Conservation (phyloP, 495 filamentous ascomycete genomes). For the Xanthoparmelia taractica region DNA sequence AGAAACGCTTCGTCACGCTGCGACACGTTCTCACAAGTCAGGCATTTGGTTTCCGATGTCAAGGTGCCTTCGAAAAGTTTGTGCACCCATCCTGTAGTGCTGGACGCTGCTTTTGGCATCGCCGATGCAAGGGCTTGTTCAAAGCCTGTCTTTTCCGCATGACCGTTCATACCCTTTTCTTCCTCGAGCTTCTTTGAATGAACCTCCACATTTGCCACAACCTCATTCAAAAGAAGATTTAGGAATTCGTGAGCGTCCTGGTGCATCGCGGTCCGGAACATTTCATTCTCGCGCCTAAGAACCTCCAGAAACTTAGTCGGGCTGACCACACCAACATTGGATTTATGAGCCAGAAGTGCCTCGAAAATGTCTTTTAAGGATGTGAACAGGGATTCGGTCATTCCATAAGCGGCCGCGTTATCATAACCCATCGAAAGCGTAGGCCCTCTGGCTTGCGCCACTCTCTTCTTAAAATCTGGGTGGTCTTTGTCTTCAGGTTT, state of each 20-base stretch:
- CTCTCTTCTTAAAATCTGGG: constrained; percentile 94
- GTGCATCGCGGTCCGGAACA: constrained; percentile 95
- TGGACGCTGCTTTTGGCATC: constrained; percentile 37
- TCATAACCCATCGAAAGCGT: constrained; percentile 74
- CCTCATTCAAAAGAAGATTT: constrained; percentile 89
- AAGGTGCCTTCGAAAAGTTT: constrained; percentile 92
- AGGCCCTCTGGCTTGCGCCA: constrained; percentile 78
- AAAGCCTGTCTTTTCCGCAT: constrained; percentile 30
- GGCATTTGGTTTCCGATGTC: constrained; percentile 91
- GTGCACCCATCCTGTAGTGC: constrained; percentile 83
- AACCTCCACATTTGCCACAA: constrained; percentile 86
- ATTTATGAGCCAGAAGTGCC: constrained; percentile 71
- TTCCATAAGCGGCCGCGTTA: constrained; percentile 73
- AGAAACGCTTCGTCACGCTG: constrained; percentile 92
- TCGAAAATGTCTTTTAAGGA: constrained; percentile 95
- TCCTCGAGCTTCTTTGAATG: constrained; percentile 56
- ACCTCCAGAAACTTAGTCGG: constrained; percentile 91
- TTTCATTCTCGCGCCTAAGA: constrained; percentile 86
- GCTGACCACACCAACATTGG: constrained; percentile 83
- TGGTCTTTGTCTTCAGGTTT: constrained; percentile 75
- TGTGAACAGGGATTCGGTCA: constrained; percentile 91
- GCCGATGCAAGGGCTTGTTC: constrained; percentile 32
- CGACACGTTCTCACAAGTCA: constrained; percentile 93
- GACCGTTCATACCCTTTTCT: constrained; percentile 39
- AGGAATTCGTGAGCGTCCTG: constrained; percentile 98